phyloP scores from a whole-genome alignment of 1,139 yeast genomes.

The Suhomyces atakaporum region DNA sequence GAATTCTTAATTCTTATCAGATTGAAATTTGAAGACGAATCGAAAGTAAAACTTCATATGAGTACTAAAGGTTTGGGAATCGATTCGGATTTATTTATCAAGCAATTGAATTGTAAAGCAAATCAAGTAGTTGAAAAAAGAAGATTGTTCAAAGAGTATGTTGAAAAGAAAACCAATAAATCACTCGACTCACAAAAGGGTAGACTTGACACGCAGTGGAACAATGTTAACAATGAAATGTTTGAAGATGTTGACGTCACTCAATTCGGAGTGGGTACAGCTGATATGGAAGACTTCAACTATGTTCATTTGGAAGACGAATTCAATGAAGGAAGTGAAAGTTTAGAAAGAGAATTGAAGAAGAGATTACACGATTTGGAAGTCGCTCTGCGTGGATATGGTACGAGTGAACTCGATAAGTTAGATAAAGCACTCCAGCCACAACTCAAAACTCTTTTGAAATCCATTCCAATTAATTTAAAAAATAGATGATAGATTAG shows the following conservation, averaged over 20 bases:
- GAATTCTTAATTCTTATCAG: constrained; percentile 57
- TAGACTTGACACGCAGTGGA: constrained; percentile 52
- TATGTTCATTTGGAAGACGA: constrained; percentile 25
- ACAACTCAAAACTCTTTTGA: constrained; percentile 6
- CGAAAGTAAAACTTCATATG: constrained; percentile 45
- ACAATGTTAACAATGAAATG: constrained; percentile 44
- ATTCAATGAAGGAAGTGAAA: constrained; percentile 8
- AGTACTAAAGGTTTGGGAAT: constrained; percentile 17
- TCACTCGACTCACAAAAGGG: constrained; percentile 24
- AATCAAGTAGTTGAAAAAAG: constrained; percentile 32
- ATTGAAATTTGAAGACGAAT: constrained; percentile 58
- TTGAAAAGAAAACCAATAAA: constrained; percentile 22
- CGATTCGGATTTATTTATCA: constrained; percentile 28
- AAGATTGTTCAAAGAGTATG: constrained; percentile 36
- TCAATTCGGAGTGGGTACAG: constrained; percentile 60
- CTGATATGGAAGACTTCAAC: constrained; percentile 62
- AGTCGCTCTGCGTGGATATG: constrained; percentile 9
- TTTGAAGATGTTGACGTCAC: constrained; percentile 40
- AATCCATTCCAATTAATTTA: constrained; percentile 3
- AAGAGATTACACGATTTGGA: constrained; percentile 15
- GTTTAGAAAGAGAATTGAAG: constrained; percentile 15
- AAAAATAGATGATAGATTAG: not conserved
- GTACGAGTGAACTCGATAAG: constrained; percentile 21
- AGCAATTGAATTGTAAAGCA: constrained; percentile 36
- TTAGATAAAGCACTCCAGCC: constrained; percentile 10